Conservation (phyloP, 73 alveolate species). For the Paraurostyla sp. region DNA sequence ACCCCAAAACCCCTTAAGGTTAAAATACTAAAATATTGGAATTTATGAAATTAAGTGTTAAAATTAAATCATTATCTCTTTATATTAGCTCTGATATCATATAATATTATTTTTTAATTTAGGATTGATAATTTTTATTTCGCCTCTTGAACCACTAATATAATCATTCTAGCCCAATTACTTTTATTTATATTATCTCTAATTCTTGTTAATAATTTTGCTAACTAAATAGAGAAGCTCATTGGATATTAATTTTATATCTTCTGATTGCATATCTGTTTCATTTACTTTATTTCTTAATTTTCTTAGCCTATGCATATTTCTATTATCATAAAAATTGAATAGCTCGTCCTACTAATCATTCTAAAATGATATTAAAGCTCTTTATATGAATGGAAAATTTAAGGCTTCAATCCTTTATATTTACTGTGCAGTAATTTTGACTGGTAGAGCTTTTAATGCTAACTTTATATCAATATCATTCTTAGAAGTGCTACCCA, state of each 20-base stretch:
- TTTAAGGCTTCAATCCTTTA: conserved; percentile 50
- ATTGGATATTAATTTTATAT: conserved; percentile 12
- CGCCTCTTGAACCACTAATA: too few species aligned
- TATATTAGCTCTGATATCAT: neutral
- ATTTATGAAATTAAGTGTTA: too few species aligned
- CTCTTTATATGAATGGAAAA: conserved; percentile 30
- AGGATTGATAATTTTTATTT: neutral
- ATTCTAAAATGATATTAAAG: conserved; percentile 64
- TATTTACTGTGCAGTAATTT: conserved; percentile 6
- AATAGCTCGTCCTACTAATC: conserved; percentile 68
- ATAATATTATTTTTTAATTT: neutral
- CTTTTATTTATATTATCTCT: too few species aligned
- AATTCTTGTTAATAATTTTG: neutral
- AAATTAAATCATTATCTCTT: too few species aligned
- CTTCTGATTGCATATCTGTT: conserved; percentile 5
- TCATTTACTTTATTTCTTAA: conserved; percentile 33
- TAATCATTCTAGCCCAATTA: too few species aligned
- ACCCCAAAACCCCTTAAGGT: too few species aligned
- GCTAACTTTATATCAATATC: conserved; percentile 57
- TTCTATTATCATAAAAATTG: conserved; percentile 56
- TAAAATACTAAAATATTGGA: too few species aligned
- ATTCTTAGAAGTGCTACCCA: conserved; percentile 36
- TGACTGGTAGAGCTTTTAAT: conserved; percentile 63
- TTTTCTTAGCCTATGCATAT: conserved; percentile 42
- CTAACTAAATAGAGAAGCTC: conserved; percentile 1